Evolutionary conservation across 225 moss, liverwort and hornwort genomes (phyloP).

Genomic region (Pseudoscleropodium purum): DNA sequence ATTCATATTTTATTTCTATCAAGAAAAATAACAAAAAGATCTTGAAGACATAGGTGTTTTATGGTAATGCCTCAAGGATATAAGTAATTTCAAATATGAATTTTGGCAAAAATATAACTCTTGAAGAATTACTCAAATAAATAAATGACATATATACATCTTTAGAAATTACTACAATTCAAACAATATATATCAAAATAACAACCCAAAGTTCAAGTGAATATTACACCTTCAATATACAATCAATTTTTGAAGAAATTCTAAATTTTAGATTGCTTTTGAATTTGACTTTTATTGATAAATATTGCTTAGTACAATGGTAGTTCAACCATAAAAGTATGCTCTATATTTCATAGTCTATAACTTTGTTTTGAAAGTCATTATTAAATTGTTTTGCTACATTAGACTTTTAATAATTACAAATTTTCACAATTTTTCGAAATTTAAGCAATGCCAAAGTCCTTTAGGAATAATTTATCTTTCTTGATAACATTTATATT

Average conservation of each 20-base stretch:
- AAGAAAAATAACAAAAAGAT: background rate
- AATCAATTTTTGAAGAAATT: background rate
- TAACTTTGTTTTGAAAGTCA: background rate
- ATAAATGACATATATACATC: background rate
- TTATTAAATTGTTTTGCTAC: background rate
- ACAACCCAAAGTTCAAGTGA: accelerated
- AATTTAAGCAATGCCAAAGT: background rate
- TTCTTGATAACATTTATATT: background rate
- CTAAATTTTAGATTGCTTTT: background rate
- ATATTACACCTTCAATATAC: background rate
- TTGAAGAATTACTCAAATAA: background rate
- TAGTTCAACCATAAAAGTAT: background rate
- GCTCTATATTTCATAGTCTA: background rate
- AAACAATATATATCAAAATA: background rate
- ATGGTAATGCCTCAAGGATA: background rate
- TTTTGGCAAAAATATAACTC: background rate
- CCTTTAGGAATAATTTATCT: too few relatives aligned
- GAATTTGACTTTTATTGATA: background rate
- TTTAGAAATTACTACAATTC: background rate
- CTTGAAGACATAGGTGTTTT: background rate
- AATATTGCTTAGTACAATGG: background rate
- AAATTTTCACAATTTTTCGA: background rate
- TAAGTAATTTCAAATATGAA: background rate
- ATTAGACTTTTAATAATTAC: background rate
- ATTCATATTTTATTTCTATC: background rate